Percentiles rank a stretch among this genome's conserved stretches.
Evolutionary conservation across 495 filamentous ascomycete species (phyloP).

Genomic region (Hypoxylon cercidicola): DNA sequence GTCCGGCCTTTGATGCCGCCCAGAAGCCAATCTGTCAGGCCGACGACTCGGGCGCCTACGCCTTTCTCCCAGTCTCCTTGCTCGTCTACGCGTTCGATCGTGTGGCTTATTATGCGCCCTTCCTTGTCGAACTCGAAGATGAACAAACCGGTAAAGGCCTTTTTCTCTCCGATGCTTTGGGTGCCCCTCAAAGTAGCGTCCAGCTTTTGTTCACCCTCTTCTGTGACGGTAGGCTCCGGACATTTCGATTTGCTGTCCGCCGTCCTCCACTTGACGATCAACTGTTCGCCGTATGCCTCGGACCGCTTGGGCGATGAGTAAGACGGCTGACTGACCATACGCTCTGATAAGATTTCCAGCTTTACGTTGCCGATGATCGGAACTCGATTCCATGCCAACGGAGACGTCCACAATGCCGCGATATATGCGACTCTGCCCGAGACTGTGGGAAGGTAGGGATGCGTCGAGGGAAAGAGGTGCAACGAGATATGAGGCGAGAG

Average conservation of each 20-base stretch:
- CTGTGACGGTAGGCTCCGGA: constrained; percentile 35
- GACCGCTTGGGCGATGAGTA: constrained; percentile 44
- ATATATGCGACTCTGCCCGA: constrained; percentile 89
- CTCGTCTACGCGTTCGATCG: constrained; percentile 91
- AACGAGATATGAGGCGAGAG: constrained; percentile 91
- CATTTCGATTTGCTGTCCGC: constrained; percentile 51
- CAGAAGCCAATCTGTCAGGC: constrained; percentile 88
- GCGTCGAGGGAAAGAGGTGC: constrained; percentile 95
- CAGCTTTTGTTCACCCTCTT: constrained; percentile 41
- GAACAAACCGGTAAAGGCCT: constrained; percentile 85
- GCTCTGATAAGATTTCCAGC: constrained; percentile 85
- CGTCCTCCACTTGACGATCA: constrained; percentile 86
- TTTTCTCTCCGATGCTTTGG: constrained; percentile 46
- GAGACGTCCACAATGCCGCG: constrained; percentile 93
- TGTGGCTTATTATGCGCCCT: constrained; percentile 84
- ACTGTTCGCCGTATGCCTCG: constrained; percentile 72
- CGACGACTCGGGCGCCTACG: constrained; percentile 76
- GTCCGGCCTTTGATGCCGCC: constrained; percentile 65
- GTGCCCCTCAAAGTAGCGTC: constrained; percentile 40
- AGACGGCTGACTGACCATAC: constrained; percentile 71
- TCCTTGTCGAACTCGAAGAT: constrained; percentile 95
- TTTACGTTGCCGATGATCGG: constrained; percentile 89
- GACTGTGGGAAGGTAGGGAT: constrained; percentile 92
- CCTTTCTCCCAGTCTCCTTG: constrained; percentile 72
- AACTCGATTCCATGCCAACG: constrained; percentile 92